Conservation (phyloP, 495 filamentous ascomycete genomes). For the Apodospora peruviana region DNA sequence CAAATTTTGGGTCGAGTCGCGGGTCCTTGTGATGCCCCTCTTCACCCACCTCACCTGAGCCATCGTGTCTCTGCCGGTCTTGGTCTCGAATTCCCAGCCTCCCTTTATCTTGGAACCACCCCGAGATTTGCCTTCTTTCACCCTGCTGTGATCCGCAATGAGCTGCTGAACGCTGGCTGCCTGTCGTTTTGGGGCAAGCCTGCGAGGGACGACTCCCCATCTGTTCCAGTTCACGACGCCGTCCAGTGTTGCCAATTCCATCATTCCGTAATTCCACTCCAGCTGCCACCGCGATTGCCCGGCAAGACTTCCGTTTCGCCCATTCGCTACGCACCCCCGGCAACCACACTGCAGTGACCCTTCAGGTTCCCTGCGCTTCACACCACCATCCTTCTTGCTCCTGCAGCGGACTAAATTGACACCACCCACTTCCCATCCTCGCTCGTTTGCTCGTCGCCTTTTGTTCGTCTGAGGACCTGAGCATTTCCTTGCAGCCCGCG, state of each 20-base stretch:
- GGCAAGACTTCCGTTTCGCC: slow-evolving; percentile 22
- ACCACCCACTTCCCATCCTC: not conserved
- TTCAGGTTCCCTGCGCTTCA: not conserved
- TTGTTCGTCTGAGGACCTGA: too few species aligned
- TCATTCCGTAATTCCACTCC: too few species aligned
- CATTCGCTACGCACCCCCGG: slow-evolving; percentile 2
- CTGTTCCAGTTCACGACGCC: too few species aligned
- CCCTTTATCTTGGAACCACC: not conserved
- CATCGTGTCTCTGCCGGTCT: not conserved
- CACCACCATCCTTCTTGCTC: not conserved
- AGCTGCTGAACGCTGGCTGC: too few species aligned
- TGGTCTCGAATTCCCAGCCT: not conserved
- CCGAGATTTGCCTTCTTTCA: too few species aligned
- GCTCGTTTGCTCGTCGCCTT: too few species aligned
- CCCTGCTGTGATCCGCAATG: too few species aligned
- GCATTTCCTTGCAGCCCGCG: not conserved
- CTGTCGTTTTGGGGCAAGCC: too few species aligned
- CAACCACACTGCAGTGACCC: too few species aligned
- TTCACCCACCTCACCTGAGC: not conserved
- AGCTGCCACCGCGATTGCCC: too few species aligned
- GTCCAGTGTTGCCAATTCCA: too few species aligned
- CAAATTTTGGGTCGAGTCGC: slow-evolving; percentile 8
- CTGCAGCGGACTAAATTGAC: not conserved
- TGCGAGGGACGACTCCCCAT: too few species aligned
- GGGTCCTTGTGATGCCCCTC: slow-evolving; percentile 15